Percentiles rank a stretch among this genome's conserved stretches.
These are phyloP conservation scores for Fragaria vesca DNA, from an alignment of 306 rosid species.

Conservation along the genomic window DNA sequence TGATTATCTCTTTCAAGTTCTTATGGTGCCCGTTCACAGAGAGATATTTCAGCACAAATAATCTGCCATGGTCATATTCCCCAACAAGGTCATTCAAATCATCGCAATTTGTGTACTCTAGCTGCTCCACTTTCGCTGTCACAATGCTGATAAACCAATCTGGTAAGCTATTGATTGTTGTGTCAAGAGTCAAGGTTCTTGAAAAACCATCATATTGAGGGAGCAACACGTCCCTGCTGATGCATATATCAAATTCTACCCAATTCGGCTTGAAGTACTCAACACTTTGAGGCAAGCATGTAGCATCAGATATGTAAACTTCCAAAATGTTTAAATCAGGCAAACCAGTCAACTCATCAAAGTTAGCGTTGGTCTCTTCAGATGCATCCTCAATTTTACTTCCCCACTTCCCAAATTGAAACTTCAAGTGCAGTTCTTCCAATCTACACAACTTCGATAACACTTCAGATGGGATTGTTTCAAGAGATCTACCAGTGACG, in stretches of 20 bases:
- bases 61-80: neutral
- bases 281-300: slow-evolving; percentile 1
- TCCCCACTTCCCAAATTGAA: neutral
- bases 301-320: neutral
- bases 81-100: neutral
- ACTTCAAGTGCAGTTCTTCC: neutral
- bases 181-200: neutral
- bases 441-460: neutral
- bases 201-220: neutral
- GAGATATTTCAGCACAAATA: neutral
- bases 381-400: neutral
- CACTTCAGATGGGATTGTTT: neutral
- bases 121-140: neutral
- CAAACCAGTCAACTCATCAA: neutral
- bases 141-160: neutral
- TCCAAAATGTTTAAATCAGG: neutral
- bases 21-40: neutral
- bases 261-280: neutral
- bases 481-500: neutral
- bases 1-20: neutral
- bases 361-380: neutral
- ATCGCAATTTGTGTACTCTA: neutral
- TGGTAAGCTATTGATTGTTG: neutral
- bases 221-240: neutral
- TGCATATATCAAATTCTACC: neutral